Conservation (phyloP, 2,329 filamentous ascomycete species). For the Nannizziopsis arthrosporioides region DNA sequence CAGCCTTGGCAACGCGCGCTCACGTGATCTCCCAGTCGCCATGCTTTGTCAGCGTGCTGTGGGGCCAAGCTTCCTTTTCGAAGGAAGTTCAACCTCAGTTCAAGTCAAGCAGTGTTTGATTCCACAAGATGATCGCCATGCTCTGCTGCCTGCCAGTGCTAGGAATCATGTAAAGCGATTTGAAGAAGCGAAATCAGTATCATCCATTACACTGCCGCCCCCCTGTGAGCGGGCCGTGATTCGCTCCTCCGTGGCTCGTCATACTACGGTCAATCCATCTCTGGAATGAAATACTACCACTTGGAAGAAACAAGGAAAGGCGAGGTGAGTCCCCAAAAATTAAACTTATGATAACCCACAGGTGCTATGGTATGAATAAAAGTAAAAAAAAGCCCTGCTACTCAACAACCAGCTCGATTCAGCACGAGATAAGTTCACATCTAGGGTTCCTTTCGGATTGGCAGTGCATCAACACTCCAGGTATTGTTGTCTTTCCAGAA, state of each 20-base stretch:
- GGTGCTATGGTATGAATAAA: constrained; percentile 1
- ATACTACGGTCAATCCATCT: too few relatives aligned
- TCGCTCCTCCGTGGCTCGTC: too few relatives aligned
- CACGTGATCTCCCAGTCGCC: not conserved
- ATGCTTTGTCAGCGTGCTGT: not conserved
- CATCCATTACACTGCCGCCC: too few relatives aligned
- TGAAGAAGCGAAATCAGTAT: too few relatives aligned
- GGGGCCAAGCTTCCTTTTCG: too few relatives aligned
- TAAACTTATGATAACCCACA: constrained; percentile 1
- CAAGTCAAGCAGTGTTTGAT: too few relatives aligned
- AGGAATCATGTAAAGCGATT: too few relatives aligned
- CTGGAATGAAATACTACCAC: too few relatives aligned
- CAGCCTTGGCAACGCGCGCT: not conserved
- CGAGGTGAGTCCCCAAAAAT: not conserved
- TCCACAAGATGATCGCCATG: too few relatives aligned
- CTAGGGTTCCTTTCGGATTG: not conserved
- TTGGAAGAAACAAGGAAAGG: not conserved
- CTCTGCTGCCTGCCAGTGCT: too few relatives aligned
- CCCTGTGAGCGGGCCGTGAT: too few relatives aligned
- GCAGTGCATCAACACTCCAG: not conserved
- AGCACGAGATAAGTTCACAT: constrained; percentile 4
- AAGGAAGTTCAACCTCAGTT: too few relatives aligned
- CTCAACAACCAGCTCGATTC: constrained; percentile 10
- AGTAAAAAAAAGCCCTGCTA: not conserved
- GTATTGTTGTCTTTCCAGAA: not conserved